Base-by-base conservation (phyloP, 1,139 yeast species). In the Debaryomycetaceae sp. region DNA sequence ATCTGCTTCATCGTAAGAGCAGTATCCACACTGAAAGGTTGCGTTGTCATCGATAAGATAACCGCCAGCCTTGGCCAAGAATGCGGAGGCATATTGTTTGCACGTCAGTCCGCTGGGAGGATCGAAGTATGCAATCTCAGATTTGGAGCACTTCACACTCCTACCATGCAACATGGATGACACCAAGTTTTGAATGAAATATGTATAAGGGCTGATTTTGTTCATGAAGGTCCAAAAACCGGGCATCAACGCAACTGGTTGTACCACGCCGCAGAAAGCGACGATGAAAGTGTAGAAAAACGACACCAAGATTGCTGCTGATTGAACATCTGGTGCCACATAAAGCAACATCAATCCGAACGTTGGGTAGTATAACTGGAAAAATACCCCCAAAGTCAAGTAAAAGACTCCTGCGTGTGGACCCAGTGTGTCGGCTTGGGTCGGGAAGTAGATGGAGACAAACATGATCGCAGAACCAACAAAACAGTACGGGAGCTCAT, bases 151-250 rank as follows among this genome's bases (percentile, higher is more conserved):
- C 12, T 44, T 45, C 10, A 83, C 80, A 7, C 62, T 55, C 32
- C 80, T 70, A 12, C 71, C 64, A 37, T 80, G 83, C 19, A 80
- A 53, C 36, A 79, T 56, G 3, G 59, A 38, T 15, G 74, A 55
- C 28, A 79, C 63, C 46, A 80, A 57, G 25, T 78, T 79, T 33
- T 76, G 78, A 32, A 82, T 69, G 42, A 77, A 63, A 45, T 81
- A 83, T 1, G 86, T 78, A 54, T 75, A 72, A 16, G 91, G 91
- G 5, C 83, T 75, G 2, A 71, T 71, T 47, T 78, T 73, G 59
- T 78, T 75, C 84, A 83, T 79, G 34, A 56, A 57, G 1, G 51
- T 54, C 80, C 81, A 82, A 58, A 83, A 81, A 2, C 78, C 77
- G n/a, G 83, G 83, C 71, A 78, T 69, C 35, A 71, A 58, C 3